These are phyloP conservation scores for Rhizopogon vesiculosus DNA, from an alignment of 768 basidiomycete genomes.

Conservation along the genomic window DNA sequence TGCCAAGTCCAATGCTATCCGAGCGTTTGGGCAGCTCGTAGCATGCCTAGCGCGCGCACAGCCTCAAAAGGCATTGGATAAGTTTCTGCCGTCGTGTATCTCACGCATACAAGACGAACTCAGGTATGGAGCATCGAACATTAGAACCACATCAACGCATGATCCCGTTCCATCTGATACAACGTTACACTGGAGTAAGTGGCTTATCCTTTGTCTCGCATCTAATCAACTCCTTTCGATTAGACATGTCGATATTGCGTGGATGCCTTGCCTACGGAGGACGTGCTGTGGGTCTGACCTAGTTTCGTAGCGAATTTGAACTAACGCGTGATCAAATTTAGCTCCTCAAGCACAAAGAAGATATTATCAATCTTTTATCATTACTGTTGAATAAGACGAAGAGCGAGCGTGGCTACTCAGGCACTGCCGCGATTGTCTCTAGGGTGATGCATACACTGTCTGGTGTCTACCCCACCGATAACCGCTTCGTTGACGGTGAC, in stretches of 20 bases:
- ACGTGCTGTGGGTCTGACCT: slow-evolving; percentile 39
- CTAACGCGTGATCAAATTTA: slow-evolving; percentile 20
- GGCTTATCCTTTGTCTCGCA: not conserved
- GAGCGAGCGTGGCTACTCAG: slow-evolving; percentile 84
- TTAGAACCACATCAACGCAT: slow-evolving; percentile 73
- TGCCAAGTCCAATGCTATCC: slow-evolving; percentile 86
- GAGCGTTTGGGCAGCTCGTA: slow-evolving; percentile 85
- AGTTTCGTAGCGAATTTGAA: not conserved
- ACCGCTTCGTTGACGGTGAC: slow-evolving; percentile 75
- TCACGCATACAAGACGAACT: slow-evolving; percentile 80
- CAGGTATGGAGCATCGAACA: slow-evolving; percentile 84
- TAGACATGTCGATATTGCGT: slow-evolving; percentile 78
- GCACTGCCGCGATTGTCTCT: slow-evolving; percentile 72
- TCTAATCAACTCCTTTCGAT: not conserved
- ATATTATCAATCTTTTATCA: slow-evolving; percentile 57
- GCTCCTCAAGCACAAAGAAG: slow-evolving; percentile 66
- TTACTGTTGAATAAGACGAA: slow-evolving; percentile 76
- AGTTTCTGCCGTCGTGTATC: slow-evolving; percentile 76
- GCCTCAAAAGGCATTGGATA: slow-evolving; percentile 70
- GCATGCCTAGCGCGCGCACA: slow-evolving; percentile 77
- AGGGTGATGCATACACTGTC: slow-evolving; percentile 72
- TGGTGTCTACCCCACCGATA: slow-evolving; percentile 71
- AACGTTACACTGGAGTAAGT: slow-evolving; percentile 89
- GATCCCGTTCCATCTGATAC: slow-evolving; percentile 78
- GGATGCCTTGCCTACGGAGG: slow-evolving; percentile 80